Conservation (phyloP, 306 rosid species). For the Rubus parviflorus region DNA sequence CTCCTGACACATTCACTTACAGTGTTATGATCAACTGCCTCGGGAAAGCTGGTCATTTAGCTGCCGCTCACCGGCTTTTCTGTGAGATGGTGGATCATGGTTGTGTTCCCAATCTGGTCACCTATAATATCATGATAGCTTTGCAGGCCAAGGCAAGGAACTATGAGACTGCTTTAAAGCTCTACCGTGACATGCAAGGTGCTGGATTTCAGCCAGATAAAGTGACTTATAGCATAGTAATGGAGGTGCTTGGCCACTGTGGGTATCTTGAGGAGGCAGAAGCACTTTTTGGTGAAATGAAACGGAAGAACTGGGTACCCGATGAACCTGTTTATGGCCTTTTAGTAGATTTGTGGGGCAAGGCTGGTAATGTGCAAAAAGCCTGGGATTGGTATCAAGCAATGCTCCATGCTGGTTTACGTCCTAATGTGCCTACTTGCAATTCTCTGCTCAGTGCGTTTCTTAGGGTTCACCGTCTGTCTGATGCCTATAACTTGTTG, state of each 20-base stretch:
- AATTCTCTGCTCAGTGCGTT: conserved; percentile 90
- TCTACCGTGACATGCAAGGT: conserved; percentile 78
- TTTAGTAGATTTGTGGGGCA: conserved; percentile 96
- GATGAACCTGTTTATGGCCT: conserved; percentile 96
- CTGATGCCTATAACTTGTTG: conserved; percentile 75
- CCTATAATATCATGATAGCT: conserved; percentile 92
- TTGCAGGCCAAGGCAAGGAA: conserved; percentile 97
- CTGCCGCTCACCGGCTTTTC: conserved; percentile 75
- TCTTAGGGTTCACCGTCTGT: conserved; percentile 70
- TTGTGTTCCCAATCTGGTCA: conserved; percentile 87
- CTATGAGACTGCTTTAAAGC: conserved; percentile 68
- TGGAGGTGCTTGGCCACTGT: conserved; percentile 98
- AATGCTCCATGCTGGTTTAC: conserved; percentile 77
- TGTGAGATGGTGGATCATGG: conserved; percentile 83
- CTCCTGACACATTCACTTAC: conserved; percentile 94
- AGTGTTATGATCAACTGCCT: conserved; percentile 95
- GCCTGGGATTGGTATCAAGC: conserved; percentile 87
- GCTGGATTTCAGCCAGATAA: conserved; percentile 89
- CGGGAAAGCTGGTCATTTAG: conserved; percentile 88
- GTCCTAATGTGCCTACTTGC: conserved; percentile 91
- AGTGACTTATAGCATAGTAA: conserved; percentile 89
- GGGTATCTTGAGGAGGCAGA: conserved; percentile 89
- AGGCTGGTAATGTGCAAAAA: conserved; percentile 84
- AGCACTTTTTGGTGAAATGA: conserved; percentile 75
- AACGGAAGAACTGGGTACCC: conserved; percentile 73